These are phyloP conservation scores for Kodamaea jinghongensis DNA, from an alignment of 805 yeast species.

Conservation along the genomic window DNA sequence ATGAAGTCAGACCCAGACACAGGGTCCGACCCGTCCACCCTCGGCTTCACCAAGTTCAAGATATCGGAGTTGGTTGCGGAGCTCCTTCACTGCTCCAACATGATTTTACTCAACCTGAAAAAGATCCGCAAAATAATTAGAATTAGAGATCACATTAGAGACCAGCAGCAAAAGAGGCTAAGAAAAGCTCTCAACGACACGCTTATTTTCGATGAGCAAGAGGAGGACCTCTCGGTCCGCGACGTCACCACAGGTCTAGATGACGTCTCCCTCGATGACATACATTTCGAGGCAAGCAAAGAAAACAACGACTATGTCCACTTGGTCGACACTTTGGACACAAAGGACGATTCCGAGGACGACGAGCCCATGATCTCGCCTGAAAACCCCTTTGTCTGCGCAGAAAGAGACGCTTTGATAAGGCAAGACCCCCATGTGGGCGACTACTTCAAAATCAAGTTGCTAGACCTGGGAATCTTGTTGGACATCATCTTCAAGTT, in stretches of 20 bases:
- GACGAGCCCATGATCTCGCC: slow-evolving; percentile 45
- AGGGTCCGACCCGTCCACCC: slow-evolving; percentile 38
- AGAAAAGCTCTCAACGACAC: slow-evolving; percentile 9
- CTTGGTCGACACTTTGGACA: slow-evolving; percentile 24
- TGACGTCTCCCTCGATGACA: slow-evolving; percentile 37
- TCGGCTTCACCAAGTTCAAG: slow-evolving; percentile 90
- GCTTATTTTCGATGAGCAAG: slow-evolving; percentile 13
- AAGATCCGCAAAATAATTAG: slow-evolving; percentile 64
- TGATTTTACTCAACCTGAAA: slow-evolving; percentile 82
- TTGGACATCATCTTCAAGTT: slow-evolving; percentile 69
- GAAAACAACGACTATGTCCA: slow-evolving; percentile 17
- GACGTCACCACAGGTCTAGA: slow-evolving; percentile 38
- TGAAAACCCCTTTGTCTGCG: slow-evolving; percentile 42
- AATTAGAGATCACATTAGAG: slow-evolving; percentile 67
- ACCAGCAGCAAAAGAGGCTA: slow-evolving; percentile 41
- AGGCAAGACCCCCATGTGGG: slow-evolving; percentile 73
- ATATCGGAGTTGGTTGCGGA: slow-evolving; percentile 93
- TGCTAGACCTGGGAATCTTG: slow-evolving; percentile 71
- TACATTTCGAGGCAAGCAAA: slow-evolving; percentile 19
- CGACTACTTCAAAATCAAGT: slow-evolving; percentile 77
- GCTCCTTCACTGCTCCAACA: slow-evolving; percentile 93
- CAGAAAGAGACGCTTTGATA: slow-evolving; percentile 29
- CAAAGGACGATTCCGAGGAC: slow-evolving; percentile 40
- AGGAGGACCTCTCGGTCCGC: slow-evolving; percentile 13
- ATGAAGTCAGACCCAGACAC: slow-evolving; percentile 34